Percentiles rank a stretch among this genome's conserved stretches.
Conservation (phyloP, 2,329 filamentous ascomycete genomes). For the Calonectria honghensis region DNA sequence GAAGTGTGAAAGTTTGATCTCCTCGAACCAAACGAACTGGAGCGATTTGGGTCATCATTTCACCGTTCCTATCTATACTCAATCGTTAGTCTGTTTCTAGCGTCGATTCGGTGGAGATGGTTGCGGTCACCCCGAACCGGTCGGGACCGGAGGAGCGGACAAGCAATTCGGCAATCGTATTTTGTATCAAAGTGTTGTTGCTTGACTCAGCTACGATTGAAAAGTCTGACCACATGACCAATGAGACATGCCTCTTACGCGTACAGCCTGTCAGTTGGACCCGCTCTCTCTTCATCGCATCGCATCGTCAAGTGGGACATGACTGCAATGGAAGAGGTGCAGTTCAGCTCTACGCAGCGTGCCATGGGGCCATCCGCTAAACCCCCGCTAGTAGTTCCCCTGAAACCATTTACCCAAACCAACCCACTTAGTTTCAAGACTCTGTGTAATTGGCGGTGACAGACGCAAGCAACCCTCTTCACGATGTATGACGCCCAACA, state of each 20-base stretch:
- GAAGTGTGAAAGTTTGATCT: neutral
- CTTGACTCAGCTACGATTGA: neutral
- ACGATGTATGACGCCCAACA: neutral
- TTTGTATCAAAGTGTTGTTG: neutral
- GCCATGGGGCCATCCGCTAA: neutral
- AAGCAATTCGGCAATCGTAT: neutral
- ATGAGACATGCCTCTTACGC: neutral
- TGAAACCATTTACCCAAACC: neutral
- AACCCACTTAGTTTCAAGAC: neutral
- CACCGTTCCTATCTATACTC: neutral
- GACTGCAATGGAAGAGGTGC: neutral
- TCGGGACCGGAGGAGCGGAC: constrained; percentile 5
- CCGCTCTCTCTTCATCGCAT: neutral
- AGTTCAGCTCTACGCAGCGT: neutral
- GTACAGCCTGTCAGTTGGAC: neutral
- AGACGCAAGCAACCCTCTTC: neutral
- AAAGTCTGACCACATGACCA: neutral
- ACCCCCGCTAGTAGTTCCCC: neutral
- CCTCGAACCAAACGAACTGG: neutral
- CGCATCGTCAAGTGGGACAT: neutral
- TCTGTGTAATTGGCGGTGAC: neutral
- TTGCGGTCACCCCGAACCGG: neutral
- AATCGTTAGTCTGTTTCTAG: neutral
- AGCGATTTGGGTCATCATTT: neutral
- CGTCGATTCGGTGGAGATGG: neutral